Base-by-base conservation (phyloP, 75 land plant genomes). In the Cupressus sempervirens region DNA sequence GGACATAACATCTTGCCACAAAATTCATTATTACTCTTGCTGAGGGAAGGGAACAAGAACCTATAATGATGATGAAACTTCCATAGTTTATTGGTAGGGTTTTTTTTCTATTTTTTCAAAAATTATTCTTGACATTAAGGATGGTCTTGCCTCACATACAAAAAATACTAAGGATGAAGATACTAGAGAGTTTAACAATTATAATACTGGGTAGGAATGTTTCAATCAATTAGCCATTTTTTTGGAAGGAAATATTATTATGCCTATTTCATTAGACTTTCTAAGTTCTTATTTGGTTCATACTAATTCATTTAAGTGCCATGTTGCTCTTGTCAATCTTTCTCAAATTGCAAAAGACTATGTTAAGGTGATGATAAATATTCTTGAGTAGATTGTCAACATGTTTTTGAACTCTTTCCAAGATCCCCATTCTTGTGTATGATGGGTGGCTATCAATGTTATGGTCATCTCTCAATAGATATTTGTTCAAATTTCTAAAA, bases 401-500 rank as follows among this genome's bases (percentile, higher is more conserved):
- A 98, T 98, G 99, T 93, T 98, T 46, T 83, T 98, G 88, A 94
- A 87, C 40, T 92, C 95, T 32, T 98, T 98, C 77, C 93, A 91
- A 85, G 94, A 98, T 88, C 93, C 96, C 30, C 98, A 98, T 84
- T 93, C 99, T 34, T 92, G 99, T 82, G 99, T 96, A 12, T 84
- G 98, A 40, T 98, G 99, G 99, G 99, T 98, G 40, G 98, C 99
- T n/a, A 98, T 98, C 29, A 98, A 98, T 92, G 96, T 98, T 11
- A 93, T 98, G 99, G 99, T 36, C 99, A 98, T 83, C 87, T 95
- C 38, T 98, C 99, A 35, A 96, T 98, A 13, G 99, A 98, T 68
- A 86, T 98, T 82, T 98, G 99, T 23, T 98, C 99, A 15, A 95
- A 96, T 82, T 80, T 98, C 88, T 98, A 98, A 84, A 86, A 90